Conservation (phyloP, 2,329 filamentous ascomycete species). For the Fusarium mundagurra region DNA sequence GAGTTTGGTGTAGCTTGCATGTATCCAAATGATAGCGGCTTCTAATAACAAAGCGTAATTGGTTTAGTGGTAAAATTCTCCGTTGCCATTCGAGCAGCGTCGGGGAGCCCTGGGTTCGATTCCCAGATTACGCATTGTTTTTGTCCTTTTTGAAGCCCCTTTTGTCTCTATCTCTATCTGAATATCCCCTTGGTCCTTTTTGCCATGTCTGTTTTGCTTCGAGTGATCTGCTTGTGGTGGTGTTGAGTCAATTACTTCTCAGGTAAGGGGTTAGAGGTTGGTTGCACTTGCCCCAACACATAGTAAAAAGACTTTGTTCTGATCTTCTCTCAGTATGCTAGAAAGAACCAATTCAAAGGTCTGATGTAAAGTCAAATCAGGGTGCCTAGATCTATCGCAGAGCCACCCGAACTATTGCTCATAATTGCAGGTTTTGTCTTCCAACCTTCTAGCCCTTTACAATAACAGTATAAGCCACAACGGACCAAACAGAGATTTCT, state of each 20-base stretch:
- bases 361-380: no score
- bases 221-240: background rate
- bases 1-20: accelerated
- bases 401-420: background rate
- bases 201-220: background rate
- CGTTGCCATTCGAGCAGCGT: constrained; percentile 22
- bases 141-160: no score
- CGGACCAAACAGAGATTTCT: background rate
- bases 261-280: background rate
- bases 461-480: background rate
- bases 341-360: background rate
- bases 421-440: background rate
- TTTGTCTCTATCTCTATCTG: background rate
- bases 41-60: background rate
- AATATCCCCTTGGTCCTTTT: background rate
- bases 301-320: background rate
- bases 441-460: background rate
- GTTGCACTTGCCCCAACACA: background rate
- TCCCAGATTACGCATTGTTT: constrained; percentile 17
- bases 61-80: constrained; percentile 26
- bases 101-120: constrained; percentile 13
- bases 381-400: background rate
- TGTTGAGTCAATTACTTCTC: background rate
- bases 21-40: accelerated
- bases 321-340: background rate